Base-by-base conservation (phyloP, 176 grass and related monocot species). In the Chrysopogon serrulatus region DNA sequence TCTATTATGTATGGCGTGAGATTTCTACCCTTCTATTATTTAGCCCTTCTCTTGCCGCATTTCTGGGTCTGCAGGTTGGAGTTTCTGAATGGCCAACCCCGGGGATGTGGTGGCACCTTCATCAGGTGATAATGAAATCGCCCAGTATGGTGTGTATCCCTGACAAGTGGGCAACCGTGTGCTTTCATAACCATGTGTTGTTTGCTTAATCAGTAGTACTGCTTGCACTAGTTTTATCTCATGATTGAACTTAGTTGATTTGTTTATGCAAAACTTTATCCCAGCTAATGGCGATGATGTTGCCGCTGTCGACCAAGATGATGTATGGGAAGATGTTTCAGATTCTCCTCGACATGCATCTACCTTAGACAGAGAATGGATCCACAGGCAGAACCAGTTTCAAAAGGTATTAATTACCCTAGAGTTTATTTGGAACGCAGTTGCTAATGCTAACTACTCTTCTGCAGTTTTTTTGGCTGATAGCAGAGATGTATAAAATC, bases 311-410 rank as follows among this genome's bases (percentile, higher is more conserved):
- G 78, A 49, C 0, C 35, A 73, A 0, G 79, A 83, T 28, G 90
- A 82, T 39, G n/a, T 77, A 76, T 84, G 77, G 82, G 82, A 45
- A 67, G 92, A 91, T 71, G 71, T 13, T 84, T 88, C 74, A 82
- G 87, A 88, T 80, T 82, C 80, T 67, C 74, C 32, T 5, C 75
- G 53, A 63, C 53, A 45, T 65, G 62, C 19, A 43, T 79, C 73
- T 28, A 84, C 42, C 23, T 84, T 98, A 23, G 90, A 86, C 75
- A 89, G 79, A 85, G 95, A 98, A 82, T 91, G 89, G 90, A 42
- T 33, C 41, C 80, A 82, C 76, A 82, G 91, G 68, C 62, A 91
- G 23, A 86, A 81, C 40, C 80, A 69, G 73, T 88, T 95, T 88
- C 69, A 92, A 54, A 98, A 88, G 43, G 93, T 95, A 90, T 88